phyloP scores from a whole-genome alignment of 768 basidiomycete species.

The Rhodotorula taiwanensis region DNA sequence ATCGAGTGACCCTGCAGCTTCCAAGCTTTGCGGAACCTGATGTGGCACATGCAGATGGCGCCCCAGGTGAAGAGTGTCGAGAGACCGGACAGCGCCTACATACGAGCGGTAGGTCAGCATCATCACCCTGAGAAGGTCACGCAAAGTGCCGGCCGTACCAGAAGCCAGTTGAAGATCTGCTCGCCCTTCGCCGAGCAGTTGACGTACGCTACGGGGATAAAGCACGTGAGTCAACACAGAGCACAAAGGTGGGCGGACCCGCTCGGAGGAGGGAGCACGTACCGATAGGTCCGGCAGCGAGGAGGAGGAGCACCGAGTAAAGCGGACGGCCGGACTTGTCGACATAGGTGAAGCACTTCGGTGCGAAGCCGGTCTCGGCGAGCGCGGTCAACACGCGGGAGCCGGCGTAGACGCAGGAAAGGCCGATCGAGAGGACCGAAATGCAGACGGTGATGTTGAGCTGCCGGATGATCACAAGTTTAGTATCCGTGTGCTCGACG shows the following conservation, averaged over 20 bases:
- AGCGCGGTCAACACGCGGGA: conserved; percentile 58
- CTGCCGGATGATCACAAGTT: too few species aligned
- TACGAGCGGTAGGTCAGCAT: neutral
- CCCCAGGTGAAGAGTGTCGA: conserved; percentile 63
- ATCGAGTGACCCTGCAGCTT: conserved; percentile 35
- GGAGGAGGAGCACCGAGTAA: conserved; percentile 49
- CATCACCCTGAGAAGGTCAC: neutral
- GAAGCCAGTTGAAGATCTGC: conserved; percentile 56
- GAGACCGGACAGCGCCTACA: conserved; percentile 56
- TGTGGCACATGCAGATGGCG: conserved; percentile 38
- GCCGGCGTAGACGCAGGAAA: conserved; percentile 59
- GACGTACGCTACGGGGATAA: conserved; percentile 33
- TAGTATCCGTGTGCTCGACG: neutral
- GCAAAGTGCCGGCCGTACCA: neutral
- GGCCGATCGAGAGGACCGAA: conserved; percentile 43
- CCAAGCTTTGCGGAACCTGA: conserved; percentile 41
- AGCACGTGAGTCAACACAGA: neutral
- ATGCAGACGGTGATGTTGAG: conserved; percentile 53
- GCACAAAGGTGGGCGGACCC: neutral
- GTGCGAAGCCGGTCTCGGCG: conserved; percentile 62
- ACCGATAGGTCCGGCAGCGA: conserved; percentile 32
- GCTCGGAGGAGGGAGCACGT: neutral
- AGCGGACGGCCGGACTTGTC: conserved; percentile 59
- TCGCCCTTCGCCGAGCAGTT: conserved; percentile 53
- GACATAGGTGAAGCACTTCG: conserved; percentile 59